Conservation (phyloP, 768 basidiomycete genomes). For the Solioccasus polychromus region DNA sequence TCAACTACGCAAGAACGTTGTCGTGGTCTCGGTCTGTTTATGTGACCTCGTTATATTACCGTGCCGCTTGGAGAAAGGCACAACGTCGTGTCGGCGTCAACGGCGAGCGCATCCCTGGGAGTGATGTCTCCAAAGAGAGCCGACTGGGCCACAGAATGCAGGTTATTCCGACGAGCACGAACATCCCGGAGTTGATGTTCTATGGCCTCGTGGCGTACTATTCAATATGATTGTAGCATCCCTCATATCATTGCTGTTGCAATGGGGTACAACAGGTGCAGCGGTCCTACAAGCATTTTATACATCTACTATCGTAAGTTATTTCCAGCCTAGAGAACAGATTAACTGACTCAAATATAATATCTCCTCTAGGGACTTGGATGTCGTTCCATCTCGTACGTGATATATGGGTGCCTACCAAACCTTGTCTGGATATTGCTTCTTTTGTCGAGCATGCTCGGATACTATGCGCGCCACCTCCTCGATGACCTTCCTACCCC, state of each 20-base stretch:
- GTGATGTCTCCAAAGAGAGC: conserved; percentile 9
- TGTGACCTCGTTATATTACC: conserved; percentile 15
- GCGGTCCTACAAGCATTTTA: conserved; percentile 28
- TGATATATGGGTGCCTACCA: conserved; percentile 28
- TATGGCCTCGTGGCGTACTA: conserved; percentile 25
- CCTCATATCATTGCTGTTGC: conserved; percentile 26
- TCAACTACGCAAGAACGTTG: conserved; percentile 22
- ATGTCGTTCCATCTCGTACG: conserved; percentile 33
- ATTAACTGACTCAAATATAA: too few species aligned
- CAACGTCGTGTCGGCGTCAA: conserved; percentile 4
- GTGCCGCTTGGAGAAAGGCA: conserved; percentile 12
- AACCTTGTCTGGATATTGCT: conserved; percentile 31
- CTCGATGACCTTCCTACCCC: background rate
- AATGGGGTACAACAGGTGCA: conserved; percentile 32
- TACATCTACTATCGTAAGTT: conserved; percentile 30
- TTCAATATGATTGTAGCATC: conserved; percentile 31
- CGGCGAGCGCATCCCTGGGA: background rate
- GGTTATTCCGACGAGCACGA: conserved; percentile 7
- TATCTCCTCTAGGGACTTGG: conserved; percentile 31
- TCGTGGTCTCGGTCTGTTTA: conserved; percentile 22
- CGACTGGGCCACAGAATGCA: conserved; percentile 19
- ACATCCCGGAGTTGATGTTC: background rate
- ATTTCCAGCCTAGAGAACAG: too few species aligned
- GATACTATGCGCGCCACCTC: conserved; percentile 17
- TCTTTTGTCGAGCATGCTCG: conserved; percentile 28